phyloP scores from a whole-genome alignment of 176 grass and related monocot species.

The Dactylis glomerata region DNA sequence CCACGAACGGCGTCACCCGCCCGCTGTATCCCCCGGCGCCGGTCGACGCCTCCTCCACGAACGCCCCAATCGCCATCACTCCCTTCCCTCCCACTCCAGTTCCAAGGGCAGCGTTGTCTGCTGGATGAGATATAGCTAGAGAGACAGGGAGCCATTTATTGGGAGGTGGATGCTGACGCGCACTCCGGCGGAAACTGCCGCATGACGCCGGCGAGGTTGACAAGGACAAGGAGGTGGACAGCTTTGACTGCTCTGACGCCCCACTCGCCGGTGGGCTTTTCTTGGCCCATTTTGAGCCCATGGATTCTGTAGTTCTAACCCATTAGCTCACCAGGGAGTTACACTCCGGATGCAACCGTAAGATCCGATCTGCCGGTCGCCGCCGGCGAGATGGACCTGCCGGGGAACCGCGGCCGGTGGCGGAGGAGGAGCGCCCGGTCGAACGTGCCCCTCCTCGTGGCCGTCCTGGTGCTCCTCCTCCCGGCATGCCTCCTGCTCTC shows the following conservation, averaged over 20 bases:
- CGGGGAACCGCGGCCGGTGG: constrained; percentile 57
- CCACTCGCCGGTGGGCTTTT: too few species aligned
- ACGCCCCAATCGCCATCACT: constrained; percentile 44
- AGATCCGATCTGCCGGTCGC: not conserved
- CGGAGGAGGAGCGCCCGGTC: constrained; percentile 56
- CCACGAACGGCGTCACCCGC: constrained; percentile 60
- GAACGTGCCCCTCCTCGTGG: constrained; percentile 37
- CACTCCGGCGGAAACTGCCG: too few species aligned
- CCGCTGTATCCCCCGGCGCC: constrained; percentile 42
- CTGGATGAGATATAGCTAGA: not conserved
- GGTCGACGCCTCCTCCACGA: constrained; percentile 18
- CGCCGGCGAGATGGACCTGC: constrained; percentile 47
- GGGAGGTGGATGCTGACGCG: too few species aligned
- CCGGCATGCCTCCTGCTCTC: constrained; percentile 35
- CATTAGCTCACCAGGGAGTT: not conserved
- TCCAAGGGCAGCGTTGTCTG: not conserved
- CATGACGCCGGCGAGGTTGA: too few species aligned
- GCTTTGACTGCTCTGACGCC: not conserved
- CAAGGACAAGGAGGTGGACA: not conserved
- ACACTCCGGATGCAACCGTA: constrained; percentile 6
- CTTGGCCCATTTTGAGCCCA: not conserved
- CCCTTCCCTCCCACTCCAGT: not conserved
- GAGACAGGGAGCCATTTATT: not conserved
- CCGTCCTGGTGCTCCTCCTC: constrained; percentile 42
- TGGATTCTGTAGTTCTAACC: not conserved